Evolutionary conservation across 495 filamentous ascomycete genomes (phyloP).

Genomic region (Aspergillus conjunctus): DNA sequence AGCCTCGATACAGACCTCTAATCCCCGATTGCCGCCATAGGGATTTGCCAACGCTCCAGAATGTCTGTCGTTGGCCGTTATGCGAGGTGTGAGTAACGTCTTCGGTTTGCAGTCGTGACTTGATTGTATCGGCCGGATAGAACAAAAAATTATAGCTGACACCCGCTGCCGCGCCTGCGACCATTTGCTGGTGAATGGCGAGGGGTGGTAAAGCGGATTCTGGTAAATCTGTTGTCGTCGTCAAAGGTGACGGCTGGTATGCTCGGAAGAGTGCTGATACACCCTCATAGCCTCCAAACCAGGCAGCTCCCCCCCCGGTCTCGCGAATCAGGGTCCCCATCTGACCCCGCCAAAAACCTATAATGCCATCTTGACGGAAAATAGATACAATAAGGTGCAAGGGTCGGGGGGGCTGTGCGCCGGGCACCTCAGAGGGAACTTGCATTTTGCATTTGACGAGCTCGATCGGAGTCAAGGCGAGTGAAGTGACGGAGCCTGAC

Average conservation of each 20-base stretch:
- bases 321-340: conserved; percentile 91
- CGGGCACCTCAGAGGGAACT: conserved; percentile 57
- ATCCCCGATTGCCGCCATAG: conserved; percentile 83
- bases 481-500: conserved; percentile 85
- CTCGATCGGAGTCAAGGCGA: conserved; percentile 93
- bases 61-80: conserved; percentile 54
- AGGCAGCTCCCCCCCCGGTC: conserved; percentile 88
- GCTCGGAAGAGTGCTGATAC: conserved; percentile 64
- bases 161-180: conserved; percentile 87
- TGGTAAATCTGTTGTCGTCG: background rate
- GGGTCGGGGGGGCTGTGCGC: conserved; percentile 46
- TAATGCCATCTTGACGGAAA: conserved; percentile 75
- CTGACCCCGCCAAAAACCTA: conserved; percentile 95
- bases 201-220: conserved; percentile 24
- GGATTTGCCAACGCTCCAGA: conserved; percentile 65
- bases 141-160: conserved; percentile 95
- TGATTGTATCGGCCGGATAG: conserved; percentile 96
- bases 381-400: conserved; percentile 70
- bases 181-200: conserved; percentile 74
- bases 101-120: conserved; percentile 92
- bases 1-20: conserved; percentile 86
- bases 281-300: conserved; percentile 94
- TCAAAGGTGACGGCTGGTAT: conserved; percentile 31
- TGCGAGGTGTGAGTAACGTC: conserved; percentile 52
- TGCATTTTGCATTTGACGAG: conserved; percentile 99